Base-by-base conservation (phyloP, 2,329 filamentous ascomycete genomes). In the Monosporascus ibericus region DNA sequence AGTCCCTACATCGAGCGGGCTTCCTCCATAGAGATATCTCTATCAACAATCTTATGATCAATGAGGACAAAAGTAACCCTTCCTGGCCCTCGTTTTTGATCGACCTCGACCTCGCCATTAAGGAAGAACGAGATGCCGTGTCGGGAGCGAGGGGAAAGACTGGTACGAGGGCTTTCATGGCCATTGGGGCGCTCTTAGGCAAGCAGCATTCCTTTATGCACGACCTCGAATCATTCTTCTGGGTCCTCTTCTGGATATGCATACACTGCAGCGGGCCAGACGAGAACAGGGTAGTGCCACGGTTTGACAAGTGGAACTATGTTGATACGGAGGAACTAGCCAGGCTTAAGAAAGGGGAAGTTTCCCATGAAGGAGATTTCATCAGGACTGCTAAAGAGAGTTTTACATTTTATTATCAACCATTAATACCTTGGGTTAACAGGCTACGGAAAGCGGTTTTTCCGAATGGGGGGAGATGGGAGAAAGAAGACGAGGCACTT, bases 211-310 rank as follows among this genome's bases (percentile, higher is more conserved):
- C 4, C 9, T 30, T 30, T 30, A 30, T 30, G 4, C 2, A 30
- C 27, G 54, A 60, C 27, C 48, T 59, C 11, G 63, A 75, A 54
- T 75, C 68, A 6, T 74, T 74, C 49, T 75, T 73, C 56, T 75
- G 63, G 71, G 67, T 73, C 11, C 59, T 72, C 0, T 70, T 75
- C 52, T 73, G 64, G 68, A 68, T 71, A 55, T 69, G 64, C 39
- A 65, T 70, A 47, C 65, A 72, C 56, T 69, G 68, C 48, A 51
- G 64, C 15, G 64, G 63, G 8, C 61, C 61, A 47, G 58, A 52
- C 22, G 49, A 63, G 36, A 51, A 53, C 30, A 60, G 42, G 27
- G n/a, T 25, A 40, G 48, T 37, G 6, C 3, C 3, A 17, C 7
- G 18, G 20, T 56, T 52, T 37, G 44, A 56, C 4, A 51, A 24